Evolutionary conservation across 192 early-diverging fungal genomes (phyloP).

Genomic region (Bifiguratus adelaidae): DNA sequence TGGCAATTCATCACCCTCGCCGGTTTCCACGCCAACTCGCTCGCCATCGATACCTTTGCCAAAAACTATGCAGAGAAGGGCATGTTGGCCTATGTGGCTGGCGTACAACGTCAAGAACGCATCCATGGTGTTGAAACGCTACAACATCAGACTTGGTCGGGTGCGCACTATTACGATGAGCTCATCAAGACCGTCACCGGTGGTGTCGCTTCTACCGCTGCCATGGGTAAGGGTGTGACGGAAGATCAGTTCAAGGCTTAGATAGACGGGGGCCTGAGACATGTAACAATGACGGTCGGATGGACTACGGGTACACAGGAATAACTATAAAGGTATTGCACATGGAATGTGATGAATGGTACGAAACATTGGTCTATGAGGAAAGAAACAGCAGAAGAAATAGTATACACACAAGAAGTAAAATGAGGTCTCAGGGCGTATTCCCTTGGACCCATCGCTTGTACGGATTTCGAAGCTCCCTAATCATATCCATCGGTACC

Average conservation of each 20-base stretch:
- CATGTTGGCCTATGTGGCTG: conserved; percentile 91
- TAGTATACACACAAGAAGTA: no score
- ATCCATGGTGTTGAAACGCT: conserved; percentile 83
- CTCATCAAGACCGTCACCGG: conserved; percentile 85
- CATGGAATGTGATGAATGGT: no score
- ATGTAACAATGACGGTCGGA: no score
- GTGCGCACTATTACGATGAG: conserved; percentile 56
- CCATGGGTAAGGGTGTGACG: conserved; percentile 91
- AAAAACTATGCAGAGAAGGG: conserved; percentile 76
- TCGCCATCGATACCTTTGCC: conserved; percentile 78
- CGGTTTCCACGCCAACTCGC: conserved; percentile 88
- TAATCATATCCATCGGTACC: conserved; percentile 10
- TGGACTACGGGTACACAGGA: no score
- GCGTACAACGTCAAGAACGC: conserved; percentile 90
- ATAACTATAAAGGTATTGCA: no score
- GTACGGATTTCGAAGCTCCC: conserved; percentile 17
- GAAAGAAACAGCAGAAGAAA: no score
- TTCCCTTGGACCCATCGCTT: no score
- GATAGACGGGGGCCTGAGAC: not conserved
- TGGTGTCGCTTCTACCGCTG: conserved; percentile 88
- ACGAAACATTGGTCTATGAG: no score
- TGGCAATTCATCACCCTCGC: conserved; percentile 98
- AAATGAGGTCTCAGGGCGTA: no score
- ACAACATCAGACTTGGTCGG: conserved; percentile 76
- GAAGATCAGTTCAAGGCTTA: conserved; percentile 61